phyloP scores from a whole-genome alignment of 257 asterid species.

The Catharanthus roseus region DNA sequence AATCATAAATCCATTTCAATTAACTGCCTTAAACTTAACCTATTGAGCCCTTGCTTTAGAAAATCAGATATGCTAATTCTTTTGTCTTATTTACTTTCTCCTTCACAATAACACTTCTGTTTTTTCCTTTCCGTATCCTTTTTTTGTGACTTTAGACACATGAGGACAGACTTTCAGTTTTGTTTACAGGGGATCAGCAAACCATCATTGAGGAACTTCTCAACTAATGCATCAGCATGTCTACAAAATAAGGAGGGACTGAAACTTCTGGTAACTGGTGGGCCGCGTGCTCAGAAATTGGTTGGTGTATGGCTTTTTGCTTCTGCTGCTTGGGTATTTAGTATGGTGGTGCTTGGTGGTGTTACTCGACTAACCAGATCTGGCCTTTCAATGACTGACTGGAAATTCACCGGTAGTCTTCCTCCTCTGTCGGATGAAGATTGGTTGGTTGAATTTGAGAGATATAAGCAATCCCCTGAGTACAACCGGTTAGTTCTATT shows the following conservation, averaged over 20 bases:
- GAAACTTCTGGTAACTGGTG: conserved; percentile 76
- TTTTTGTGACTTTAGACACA: not conserved
- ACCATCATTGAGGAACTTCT: conserved; percentile 40
- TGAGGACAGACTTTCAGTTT: not conserved
- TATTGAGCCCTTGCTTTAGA: not conserved
- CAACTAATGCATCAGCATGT: conserved; percentile 46
- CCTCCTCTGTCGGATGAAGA: conserved; percentile 88
- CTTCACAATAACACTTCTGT: not conserved
- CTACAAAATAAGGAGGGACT: conserved; percentile 40
- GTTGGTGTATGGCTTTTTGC: conserved; percentile 91
- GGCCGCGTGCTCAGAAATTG: conserved; percentile 74
- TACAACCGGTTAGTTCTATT: conserved; percentile 58
- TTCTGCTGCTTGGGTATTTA: conserved; percentile 92
- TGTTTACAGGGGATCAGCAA: conserved; percentile 41
- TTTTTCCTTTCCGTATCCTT: not conserved
- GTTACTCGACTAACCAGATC: conserved; percentile 88
- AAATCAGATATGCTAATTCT: not conserved
- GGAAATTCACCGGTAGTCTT: conserved; percentile 90
- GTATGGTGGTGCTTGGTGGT: conserved; percentile 97
- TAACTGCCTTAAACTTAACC: not conserved
- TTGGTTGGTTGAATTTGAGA: conserved; percentile 82
- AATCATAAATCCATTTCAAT: not conserved
- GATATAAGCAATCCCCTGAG: conserved; percentile 90
- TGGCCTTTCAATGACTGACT: conserved; percentile 97
- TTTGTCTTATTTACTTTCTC: not conserved